Evolutionary conservation across 345 rosid species (phyloP).

Genomic region (Iberis pinnata): DNA sequence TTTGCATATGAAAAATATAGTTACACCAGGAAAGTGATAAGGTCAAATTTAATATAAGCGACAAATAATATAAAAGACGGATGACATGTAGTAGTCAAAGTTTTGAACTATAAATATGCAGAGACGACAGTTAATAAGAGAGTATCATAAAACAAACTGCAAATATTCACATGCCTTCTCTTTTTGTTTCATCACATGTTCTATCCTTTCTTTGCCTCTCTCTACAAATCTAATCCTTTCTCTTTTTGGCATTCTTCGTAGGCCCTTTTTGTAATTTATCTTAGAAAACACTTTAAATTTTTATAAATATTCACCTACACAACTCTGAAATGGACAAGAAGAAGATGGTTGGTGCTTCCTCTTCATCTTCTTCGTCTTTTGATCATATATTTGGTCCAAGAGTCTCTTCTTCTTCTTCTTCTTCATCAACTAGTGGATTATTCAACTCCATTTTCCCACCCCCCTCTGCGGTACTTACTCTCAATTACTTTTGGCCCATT

Average conservation of each 20-base stretch:
- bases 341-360: conserved; percentile 13
- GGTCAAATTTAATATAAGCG: conserved; percentile 7
- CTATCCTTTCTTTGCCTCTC: conserved; percentile 20
- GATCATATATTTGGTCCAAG: conserved; percentile 34
- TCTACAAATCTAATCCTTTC: conserved; percentile 22
- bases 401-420: conserved; percentile 20
- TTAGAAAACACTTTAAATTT: background rate
- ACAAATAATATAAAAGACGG: conserved; percentile 15
- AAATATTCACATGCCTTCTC: conserved; percentile 32
- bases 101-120: conserved; percentile 28
- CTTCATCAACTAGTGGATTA: conserved; percentile 23
- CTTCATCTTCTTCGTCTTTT: conserved; percentile 21
- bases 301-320: background rate
- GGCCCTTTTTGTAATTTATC: conserved; percentile 7
- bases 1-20: too few species aligned
- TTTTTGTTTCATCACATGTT: conserved; percentile 22
- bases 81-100: conserved; percentile 23
- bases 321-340: conserved; percentile 29
- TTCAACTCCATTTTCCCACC: conserved; percentile 34
- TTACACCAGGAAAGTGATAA: too few species aligned
- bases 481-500: too few species aligned
- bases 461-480: conserved; percentile 26
- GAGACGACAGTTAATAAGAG: conserved; percentile 18
- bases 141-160: conserved; percentile 21
- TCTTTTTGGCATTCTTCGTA: conserved; percentile 21